Evolutionary conservation across 768 basidiomycete genomes (phyloP), one percentile per base, ranked within the genome.

Genomic region (Amanita pallidorosea): DNA sequence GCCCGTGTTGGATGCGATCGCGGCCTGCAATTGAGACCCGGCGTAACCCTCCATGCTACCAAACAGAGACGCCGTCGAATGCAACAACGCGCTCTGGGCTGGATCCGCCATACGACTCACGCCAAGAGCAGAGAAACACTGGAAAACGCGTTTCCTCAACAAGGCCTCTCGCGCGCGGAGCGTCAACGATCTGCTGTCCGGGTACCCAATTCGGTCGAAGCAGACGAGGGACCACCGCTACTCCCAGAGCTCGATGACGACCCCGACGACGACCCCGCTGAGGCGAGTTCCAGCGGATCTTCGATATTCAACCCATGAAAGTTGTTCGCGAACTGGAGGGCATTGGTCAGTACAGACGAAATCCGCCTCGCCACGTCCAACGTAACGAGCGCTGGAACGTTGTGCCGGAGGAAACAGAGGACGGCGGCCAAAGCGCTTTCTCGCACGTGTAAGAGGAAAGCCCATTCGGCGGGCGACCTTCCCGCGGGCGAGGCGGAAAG

Each of bases 371-470:
- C 86, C 17, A 95, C 89, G 59, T 98, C 96, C 7, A 95, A 79
- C 5, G 88, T 93, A 54, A 95, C 82, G 13, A 97, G 70, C 5
- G 80, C 72, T 2, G 76, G 67, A 2, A 74, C 65, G 61, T 95
- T 97, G 62, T 92, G 82, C 43, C 80, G 75, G 36, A 98, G 69
- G 69, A 98, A 98, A 58, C 83, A 85, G 27, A 91, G 71, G 27
- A 98, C 83, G 8, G 96, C 90, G 2, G 89, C 81, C 15, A 98
- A 72, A 0, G 95, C 90, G 56, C 83, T 84, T 67, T 96, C 94
- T 20, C 95, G 76, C 17, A 98, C 88, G 53, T 89, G 83, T 7
- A 98, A 72, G 2, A 99, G 72, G 68, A 97, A 99, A 34, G 77
- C 74, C 92, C 93, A 97, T 58, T 98, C 96, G 0, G 77, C 70